phyloP scores from a whole-genome alignment of 768 basidiomycete genomes.

The Terana coerulea region DNA sequence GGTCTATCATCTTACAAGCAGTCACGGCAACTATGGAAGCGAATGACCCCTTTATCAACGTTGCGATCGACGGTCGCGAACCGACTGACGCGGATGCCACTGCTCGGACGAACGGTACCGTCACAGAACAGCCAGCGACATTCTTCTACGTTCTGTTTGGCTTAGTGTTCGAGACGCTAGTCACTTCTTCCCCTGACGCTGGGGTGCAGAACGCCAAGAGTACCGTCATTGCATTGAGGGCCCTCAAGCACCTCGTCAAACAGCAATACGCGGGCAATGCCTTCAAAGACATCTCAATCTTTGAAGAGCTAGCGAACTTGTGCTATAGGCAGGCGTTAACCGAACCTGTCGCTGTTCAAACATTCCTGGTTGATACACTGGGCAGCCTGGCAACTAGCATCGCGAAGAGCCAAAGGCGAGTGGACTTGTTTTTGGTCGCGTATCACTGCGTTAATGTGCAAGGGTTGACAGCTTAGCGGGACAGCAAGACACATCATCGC shows the following conservation, averaged over 20 bases:
- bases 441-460: background rate
- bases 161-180: constrained; percentile 87
- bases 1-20: constrained; percentile 81
- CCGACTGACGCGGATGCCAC: constrained; percentile 22
- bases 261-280: constrained; percentile 80
- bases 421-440: background rate
- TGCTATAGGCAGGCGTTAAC: constrained; percentile 90
- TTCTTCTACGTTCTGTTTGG: constrained; percentile 92
- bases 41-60: constrained; percentile 61
- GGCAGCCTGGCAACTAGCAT: constrained; percentile 33
- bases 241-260: constrained; percentile 75
- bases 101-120: constrained; percentile 14
- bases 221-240: constrained; percentile 61
- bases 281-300: constrained; percentile 75
- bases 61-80: constrained; percentile 81
- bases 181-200: constrained; percentile 58
- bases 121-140: constrained; percentile 58
- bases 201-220: constrained; percentile 40
- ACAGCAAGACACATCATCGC: constrained; percentile 13
- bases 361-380: constrained; percentile 63
- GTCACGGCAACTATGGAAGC: constrained; percentile 75
- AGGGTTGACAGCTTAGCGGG: background rate
- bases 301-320: constrained; percentile 85
- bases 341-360: constrained; percentile 68
- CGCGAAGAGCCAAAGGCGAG: constrained; percentile 2